Evolutionary conservation across 2,329 filamentous ascomycete species (phyloP), one percentile per base, ranked within the genome.

Genomic region (Hypoxylon sp.): DNA sequence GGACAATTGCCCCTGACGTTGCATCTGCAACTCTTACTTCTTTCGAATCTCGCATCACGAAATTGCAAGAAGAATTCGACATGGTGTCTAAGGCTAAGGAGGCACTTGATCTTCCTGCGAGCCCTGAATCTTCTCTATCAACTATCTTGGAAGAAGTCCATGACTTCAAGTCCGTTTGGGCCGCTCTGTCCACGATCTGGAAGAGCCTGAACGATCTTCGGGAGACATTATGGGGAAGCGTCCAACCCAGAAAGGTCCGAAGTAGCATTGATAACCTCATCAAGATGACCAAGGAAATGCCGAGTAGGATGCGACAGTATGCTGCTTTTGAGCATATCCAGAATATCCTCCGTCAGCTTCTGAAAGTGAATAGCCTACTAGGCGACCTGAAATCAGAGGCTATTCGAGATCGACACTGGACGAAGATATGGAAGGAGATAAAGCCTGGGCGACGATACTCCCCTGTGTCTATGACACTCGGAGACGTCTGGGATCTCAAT

Each of bases 301-400:
- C 97, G 0, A 97, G 94, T 81, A 91, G 96, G 66, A 98, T 99
- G 95, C 91, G 97, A 67, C 97, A 99, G 78, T 99, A 99, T 80
- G 95, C 97, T 74, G 97, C 97, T n/a, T 99, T 99, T 78, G 97
- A 99, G 80, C 95, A 99, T 77, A 94, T 99, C 42, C 97, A 99
- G 79, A 94, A 90, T 70, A 92, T 97, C 31, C 88, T 99, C 44
- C 92, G 94, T 48, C 91, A 94, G 69, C 87, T 97, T 53, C 86
- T 98, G 70, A 98, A 97, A 80, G 94, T 97, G 74, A 99, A 98
- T 77, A 86, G 91, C 10, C 86, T 98, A 35, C 86, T 99, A 3
- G 88, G 90, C 3, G 96, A 99, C 71, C 86, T 99, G 80, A 97
- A 98, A 78, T 98, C 95, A 0, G 96, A 99, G 80, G 95, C 96